Base-by-base conservation (phyloP, 192 early-diverging fungal species). In the Linnemannia elongata region DNA sequence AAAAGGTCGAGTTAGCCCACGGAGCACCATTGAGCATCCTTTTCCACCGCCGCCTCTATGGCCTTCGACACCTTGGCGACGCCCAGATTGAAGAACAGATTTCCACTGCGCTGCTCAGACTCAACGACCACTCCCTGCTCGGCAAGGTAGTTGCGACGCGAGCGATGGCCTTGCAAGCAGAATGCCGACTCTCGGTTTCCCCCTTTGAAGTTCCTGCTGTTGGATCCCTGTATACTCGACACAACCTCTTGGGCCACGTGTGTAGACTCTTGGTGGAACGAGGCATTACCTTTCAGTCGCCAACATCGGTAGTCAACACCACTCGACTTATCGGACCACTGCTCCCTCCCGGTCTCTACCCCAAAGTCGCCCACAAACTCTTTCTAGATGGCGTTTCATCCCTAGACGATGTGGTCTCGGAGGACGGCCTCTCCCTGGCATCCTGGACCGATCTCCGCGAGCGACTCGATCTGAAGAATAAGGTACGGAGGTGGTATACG, bases 21-120 rank as follows among this genome's bases (percentile, higher is more conserved):
- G 73, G 73, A 0, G 69, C 79, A 33, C 73, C 79, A 8, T 33
- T 68, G 66, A 81, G 73, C n/a, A 74, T 75, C 33, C 79, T 81
- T 2, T 47, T 69, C 47, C 79, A 81, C 13, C 72, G 79, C n/a
- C 73, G 79, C 15, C n/a, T 81, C 13, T 81, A 81, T 54, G 79
- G 79, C 13, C 44, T 81, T 3, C 30, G 73, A 38, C 60, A 75
- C 73, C 33, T 81, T 42, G 44, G 63, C 9, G 79, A 81, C 54
- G 79, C 72, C 72, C 41, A 18, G 79, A 42, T 44, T 0, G 79
- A 81, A 35, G 79, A 81, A 35, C 79, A 81, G 36, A 60, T 81
- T 13, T 81, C 79, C 8, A 81, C 79, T 4, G 73, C 79, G 38
- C 36, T 35, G 2, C 63, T 80, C 0, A 72, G 79, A 8, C n/a